Percentiles rank a stretch among this genome's conserved stretches.
Evolutionary conservation across 139 green algal genomes (phyloP).

Genomic region (Coccomyxa sp.): DNA sequence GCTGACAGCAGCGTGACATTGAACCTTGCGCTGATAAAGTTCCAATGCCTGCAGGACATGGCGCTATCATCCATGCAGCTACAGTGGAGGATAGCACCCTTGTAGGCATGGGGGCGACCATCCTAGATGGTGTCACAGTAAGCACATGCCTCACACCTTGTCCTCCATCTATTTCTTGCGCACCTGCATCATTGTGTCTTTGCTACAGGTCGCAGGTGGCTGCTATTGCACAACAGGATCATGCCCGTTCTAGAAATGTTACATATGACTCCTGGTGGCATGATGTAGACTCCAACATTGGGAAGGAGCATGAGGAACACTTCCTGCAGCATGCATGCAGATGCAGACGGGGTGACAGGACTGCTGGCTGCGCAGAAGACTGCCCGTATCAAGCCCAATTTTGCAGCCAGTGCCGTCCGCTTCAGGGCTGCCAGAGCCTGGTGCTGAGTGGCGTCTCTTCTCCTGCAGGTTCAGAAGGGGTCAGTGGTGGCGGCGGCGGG

Average conservation of each 20-base stretch:
- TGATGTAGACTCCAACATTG: too few species aligned
- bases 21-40: too few species aligned
- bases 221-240: too few species aligned
- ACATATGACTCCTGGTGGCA: too few species aligned
- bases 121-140: constrained; percentile 74
- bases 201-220: too few species aligned
- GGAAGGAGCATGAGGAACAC: too few species aligned
- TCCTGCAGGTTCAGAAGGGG: constrained; percentile 59
- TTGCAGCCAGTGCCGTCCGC: not conserved
- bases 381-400: not conserved
- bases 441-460: not conserved
- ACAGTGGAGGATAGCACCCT: constrained; percentile 84
- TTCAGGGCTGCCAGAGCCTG: not conserved
- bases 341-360: too few species aligned
- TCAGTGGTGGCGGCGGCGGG: constrained; percentile 90
- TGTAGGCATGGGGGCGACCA: constrained; percentile 89
- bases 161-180: not conserved
- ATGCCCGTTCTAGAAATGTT: too few species aligned
- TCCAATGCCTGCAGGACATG: constrained; percentile 53
- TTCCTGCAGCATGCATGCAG: too few species aligned
- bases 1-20: too few species aligned
- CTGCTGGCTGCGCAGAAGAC: too few species aligned
- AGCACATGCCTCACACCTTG: not conserved
- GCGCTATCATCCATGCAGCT: constrained; percentile 80
- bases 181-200: not conserved